Percentiles rank a stretch among this genome's conserved stretches.
These are phyloP conservation scores for Cardiospermum halicacabum DNA, from an alignment of 345 rosid genomes.

Conservation along the genomic window DNA sequence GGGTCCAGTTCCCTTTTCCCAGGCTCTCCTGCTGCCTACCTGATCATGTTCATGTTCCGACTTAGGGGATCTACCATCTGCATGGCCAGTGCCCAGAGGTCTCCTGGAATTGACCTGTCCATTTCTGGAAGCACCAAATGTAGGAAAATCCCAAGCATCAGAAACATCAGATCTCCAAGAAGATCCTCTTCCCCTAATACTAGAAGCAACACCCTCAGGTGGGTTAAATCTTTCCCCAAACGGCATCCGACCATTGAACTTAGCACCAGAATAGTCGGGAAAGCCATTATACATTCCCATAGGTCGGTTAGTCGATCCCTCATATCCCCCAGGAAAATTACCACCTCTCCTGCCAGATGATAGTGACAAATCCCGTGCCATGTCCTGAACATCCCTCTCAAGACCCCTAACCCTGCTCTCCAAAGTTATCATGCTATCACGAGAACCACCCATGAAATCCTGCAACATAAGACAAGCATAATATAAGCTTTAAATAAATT, in stretches of 20 bases:
- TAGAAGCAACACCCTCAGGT: constrained; percentile 55
- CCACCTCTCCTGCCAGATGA: constrained; percentile 74
- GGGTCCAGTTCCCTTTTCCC: constrained; percentile 74
- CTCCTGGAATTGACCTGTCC: constrained; percentile 66
- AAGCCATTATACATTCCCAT: constrained; percentile 68
- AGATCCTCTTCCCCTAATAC: constrained; percentile 64
- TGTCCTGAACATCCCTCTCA: constrained; percentile 92
- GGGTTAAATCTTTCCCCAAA: constrained; percentile 75
- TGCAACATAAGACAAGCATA: constrained; percentile 28
- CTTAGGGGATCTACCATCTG: constrained; percentile 57
- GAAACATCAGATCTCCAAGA: constrained; percentile 70
- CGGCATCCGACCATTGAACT: constrained; percentile 57
- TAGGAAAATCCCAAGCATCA: constrained; percentile 72
- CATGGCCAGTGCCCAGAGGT: constrained; percentile 41
- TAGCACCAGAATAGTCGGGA: constrained; percentile 55
- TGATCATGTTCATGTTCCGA: constrained; percentile 72
- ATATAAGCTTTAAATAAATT: constrained; percentile 25
- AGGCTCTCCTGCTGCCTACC: constrained; percentile 69
- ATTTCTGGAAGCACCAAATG: constrained; percentile 63
- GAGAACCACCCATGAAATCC: constrained; percentile 99
- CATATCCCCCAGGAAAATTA: constrained; percentile 55
- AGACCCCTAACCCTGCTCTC: constrained; percentile 95
- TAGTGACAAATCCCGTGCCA: constrained; percentile 85
- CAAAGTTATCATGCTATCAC: constrained; percentile 82
- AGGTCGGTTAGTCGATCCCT: constrained; percentile 53